Base-by-base conservation (phyloP, 306 rosid species). In the Cucurbita pepo region DNA sequence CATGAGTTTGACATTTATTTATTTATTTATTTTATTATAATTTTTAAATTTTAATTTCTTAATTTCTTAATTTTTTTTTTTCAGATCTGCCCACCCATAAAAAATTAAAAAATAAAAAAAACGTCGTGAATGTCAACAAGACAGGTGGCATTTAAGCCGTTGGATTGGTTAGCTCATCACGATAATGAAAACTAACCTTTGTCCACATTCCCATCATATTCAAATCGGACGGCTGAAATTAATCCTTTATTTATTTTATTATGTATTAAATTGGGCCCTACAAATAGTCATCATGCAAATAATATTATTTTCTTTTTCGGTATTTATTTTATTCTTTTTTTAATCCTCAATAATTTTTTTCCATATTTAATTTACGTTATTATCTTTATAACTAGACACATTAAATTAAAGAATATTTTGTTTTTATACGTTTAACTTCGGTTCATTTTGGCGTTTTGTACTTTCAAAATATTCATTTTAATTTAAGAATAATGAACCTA, bases 1-100 rank as follows among this genome's bases (percentile, higher is more conserved):
- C 76, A 72, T 56, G 76, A 72, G 8, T 56, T 56, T 72, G 65
- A 72, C 76, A 37, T 50, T 50, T 50, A 50, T 50, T 50, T 0
- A 43, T 34, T 71, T 51, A 6, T 4, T n/a, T 4, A 37, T 12
- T 4, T 38, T 16, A 10, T 55, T 40, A 1, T 10, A 22, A 22
- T 47, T 22, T 5, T 13, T 25, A 5, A 30, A 30, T 30, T 30
- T 30, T 30, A 30, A 30, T 30, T 30, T 30, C 34, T 30, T 2
- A 2, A 2, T 30, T 30, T 30, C 3, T 47, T 7, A 21, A 5
- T 11, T 0, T 30, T 0, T n/a, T 7, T n/a, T 12, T 45, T 12
- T 2, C 50, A 63, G 36, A 63, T 63, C 51, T 63, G 30, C 36
- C 51, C 8, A 41, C 34, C n/a, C 4, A 15, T 30, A 30, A 30